Percentiles rank a stretch among this genome's conserved stretches.
phyloP scores from a whole-genome alignment of 2,329 filamentous ascomycete species.

The Cladophialophora chaetospira region DNA sequence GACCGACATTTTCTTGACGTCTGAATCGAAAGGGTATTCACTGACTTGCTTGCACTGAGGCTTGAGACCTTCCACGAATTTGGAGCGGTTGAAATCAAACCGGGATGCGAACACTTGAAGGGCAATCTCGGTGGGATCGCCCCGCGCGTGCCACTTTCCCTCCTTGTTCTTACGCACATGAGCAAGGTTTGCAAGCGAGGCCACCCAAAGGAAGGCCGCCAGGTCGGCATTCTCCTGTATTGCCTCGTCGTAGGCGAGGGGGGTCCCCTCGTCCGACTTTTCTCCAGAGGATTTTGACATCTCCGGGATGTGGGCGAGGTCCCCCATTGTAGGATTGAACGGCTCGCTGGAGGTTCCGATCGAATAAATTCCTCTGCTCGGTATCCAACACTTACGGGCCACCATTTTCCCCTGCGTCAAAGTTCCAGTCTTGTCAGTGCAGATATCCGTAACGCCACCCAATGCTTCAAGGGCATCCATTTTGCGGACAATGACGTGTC shows the following conservation, averaged over 20 bases:
- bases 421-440: constrained; percentile 56
- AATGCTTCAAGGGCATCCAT: constrained; percentile 56
- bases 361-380: constrained; percentile 58
- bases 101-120: constrained; percentile 73
- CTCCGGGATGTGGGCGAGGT: constrained; percentile 49
- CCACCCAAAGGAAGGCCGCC: constrained; percentile 61
- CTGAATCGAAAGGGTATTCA: constrained; percentile 74
- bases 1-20: constrained; percentile 75
- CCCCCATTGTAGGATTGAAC: constrained; percentile 58
- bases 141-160: constrained; percentile 63
- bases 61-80: constrained; percentile 53
- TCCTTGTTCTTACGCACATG: constrained; percentile 59
- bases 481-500: constrained; percentile 56
- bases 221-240: constrained; percentile 50
- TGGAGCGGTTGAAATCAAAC: constrained; percentile 63
- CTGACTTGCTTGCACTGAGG: constrained; percentile 61
- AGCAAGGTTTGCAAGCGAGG: constrained; percentile 67
- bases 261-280: too few relatives aligned
- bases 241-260: constrained; percentile 24
- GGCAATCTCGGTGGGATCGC: constrained; percentile 72
- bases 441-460: constrained; percentile 57
- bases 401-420: constrained; percentile 65
- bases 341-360: constrained; percentile 59
- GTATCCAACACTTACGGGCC: constrained; percentile 61
- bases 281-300: too few relatives aligned